Evolutionary conservation across 768 basidiomycete genomes (phyloP).

Genomic region (Mycena albidolilacea): DNA sequence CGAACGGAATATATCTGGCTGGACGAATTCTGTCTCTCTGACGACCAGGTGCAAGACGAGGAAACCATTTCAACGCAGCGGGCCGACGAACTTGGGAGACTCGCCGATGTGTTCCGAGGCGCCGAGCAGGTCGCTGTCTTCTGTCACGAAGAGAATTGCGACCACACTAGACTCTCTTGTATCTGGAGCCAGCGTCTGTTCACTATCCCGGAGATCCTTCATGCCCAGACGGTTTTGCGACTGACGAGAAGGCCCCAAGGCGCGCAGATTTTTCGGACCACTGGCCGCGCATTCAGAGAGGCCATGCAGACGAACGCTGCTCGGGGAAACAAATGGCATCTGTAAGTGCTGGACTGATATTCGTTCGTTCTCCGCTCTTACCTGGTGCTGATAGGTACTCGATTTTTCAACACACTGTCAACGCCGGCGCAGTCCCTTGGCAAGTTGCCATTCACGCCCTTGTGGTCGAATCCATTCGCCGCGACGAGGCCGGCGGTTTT

Average conservation of each 20-base stretch:
- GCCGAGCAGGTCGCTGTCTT: slow-evolving; percentile 37
- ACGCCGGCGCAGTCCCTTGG: slow-evolving; percentile 28
- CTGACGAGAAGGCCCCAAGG: neutral
- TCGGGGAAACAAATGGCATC: slow-evolving; percentile 12
- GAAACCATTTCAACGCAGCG: neutral
- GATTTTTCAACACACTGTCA: slow-evolving; percentile 25
- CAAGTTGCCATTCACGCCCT: slow-evolving; percentile 26
- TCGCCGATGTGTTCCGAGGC: slow-evolving; percentile 37
- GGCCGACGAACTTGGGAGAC: slow-evolving; percentile 25
- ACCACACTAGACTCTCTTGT: slow-evolving; percentile 33
- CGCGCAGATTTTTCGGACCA: neutral
- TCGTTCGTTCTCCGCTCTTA: neutral
- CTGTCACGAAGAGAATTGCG: slow-evolving; percentile 33
- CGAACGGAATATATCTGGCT: slow-evolving; percentile 29
- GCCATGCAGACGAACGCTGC: slow-evolving; percentile 16
- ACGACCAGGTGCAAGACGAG: neutral
- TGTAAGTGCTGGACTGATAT: neutral
- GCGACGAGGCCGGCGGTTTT: slow-evolving; percentile 35
- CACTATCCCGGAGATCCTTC: slow-evolving; percentile 26
- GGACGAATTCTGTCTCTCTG: slow-evolving; percentile 29
- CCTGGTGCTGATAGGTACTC: slow-evolving; percentile 1
- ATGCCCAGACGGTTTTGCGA: slow-evolving; percentile 6
- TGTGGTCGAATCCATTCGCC: slow-evolving; percentile 42
- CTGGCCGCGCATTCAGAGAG: slow-evolving; percentile 2
- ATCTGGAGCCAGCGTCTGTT: slow-evolving; percentile 36